Base-by-base conservation (phyloP, 768 basidiomycete genomes). In the Grammothele lineata region DNA sequence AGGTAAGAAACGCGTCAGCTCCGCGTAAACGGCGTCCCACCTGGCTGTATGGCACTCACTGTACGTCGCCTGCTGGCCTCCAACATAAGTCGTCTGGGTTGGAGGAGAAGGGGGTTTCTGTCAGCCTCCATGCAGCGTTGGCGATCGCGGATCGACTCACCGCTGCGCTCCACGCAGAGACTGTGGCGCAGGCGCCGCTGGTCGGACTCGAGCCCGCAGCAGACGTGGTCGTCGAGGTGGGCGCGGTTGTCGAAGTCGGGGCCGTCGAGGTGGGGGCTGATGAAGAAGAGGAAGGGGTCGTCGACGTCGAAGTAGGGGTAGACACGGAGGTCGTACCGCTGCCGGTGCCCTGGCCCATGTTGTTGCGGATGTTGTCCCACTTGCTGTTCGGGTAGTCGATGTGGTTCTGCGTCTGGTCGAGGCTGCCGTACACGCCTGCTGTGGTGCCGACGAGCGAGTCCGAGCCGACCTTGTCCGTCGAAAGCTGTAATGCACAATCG, bases 361-460 rank as follows among this genome's bases (percentile, higher is more conserved):
- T 83, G 61, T 66, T 75, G 21, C 74, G 73, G 55, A 87, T 74
- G 62, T 87, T 87, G 62, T 80, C 79, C 77, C 78, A 88, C 56
- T 80, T 79, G 66, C 81, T 84, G 57, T 76, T 69, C 6, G 84
- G 84, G 66, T 54, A 81, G 80, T 66, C 66, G 55, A 85, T 75
- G 48, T 85, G 83, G 57, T 87, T 85, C 64, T 72, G 60, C 0
- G 83, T 85, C 55, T 72, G 70, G 53, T 87, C 83, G 22, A 87
- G 70, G 22, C 59, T 46, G 2, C 81, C 80, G 21, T 83, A 67
- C 14, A 71, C 67, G 45, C 56, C 55, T 1, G 68, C 74, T 22
- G 72, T 71, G 9, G 74, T 74, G 17, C 66, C 64, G 9, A 87
- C 77, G 18, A 87, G 73, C 4, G 83, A 85, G n/a, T 70, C 67